phyloP scores from a whole-genome alignment of 305 asterid genomes.

The Solanum hybrid region DNA sequence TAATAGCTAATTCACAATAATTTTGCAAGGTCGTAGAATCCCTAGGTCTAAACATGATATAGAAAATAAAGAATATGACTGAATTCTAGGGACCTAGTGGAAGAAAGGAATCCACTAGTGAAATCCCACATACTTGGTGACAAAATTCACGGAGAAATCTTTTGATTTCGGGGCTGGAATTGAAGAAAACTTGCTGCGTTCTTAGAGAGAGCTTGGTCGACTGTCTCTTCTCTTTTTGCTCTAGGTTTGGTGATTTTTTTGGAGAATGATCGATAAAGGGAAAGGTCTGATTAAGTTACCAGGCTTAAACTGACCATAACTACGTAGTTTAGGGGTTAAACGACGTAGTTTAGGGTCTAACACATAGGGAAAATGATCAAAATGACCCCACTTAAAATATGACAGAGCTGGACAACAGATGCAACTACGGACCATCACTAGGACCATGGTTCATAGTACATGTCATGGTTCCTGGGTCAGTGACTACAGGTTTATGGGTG shows the following conservation, averaged over 20 bases:
- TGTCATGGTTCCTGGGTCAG: neutral
- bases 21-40: neutral
- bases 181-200: neutral
- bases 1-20: neutral
- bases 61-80: neutral
- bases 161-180: neutral
- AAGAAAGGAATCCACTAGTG: neutral
- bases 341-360: too few species aligned
- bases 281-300: neutral
- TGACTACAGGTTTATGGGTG: neutral
- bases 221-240: neutral
- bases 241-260: neutral
- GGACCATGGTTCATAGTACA: too few species aligned
- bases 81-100: neutral
- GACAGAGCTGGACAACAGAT: neutral
- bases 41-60: neutral
- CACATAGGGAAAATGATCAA: neutral
- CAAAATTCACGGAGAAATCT: neutral
- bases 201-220: neutral
- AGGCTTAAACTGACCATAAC: neutral
- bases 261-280: neutral
- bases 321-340: neutral
- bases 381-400: neutral
- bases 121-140: neutral
- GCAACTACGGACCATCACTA: neutral